Base-by-base conservation (phyloP, 805 yeast genomes). In the Kregervanrija delftensis region DNA sequence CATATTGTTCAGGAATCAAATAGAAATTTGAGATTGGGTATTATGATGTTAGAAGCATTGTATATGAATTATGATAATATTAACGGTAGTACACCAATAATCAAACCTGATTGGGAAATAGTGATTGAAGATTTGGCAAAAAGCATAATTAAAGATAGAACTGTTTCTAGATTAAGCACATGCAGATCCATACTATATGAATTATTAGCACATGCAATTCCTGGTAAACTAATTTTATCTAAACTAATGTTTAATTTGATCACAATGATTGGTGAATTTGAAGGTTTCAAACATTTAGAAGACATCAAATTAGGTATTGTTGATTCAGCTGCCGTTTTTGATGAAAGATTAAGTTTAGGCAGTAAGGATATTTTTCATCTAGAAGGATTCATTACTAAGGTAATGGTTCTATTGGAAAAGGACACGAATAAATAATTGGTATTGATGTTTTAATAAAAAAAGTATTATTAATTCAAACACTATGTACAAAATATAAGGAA, bases 321-420 rank as follows among this genome's bases (percentile, higher is more conserved):
- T 10, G 74, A 74, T 8, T 65, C 79, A 5, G 83, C 84, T 2
- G 76, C 95, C 2, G 58, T 71, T 1, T 83, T 78, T 55, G 99
- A 93, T 59, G 96, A 93, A 56, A 75, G 99, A 46, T 71, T 93
- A 48, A 78, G 89, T 46, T 66, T 85, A 47, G 99, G 98, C 2
- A 76, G 77, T 47, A 93, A 93, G 63, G 86, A 89, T 34, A 91
- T 93, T 11, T 93, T 87, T 64, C 99, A 93, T 65, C 66, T 93
- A 44, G 99, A 93, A 67, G 99, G 98, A 1, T 93, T 88, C 59
- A 76, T 86, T 14, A 96, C 97, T 1, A 83, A 77, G 59, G 78
- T 81, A 2, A 91, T 93, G 97, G 85, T 87, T 36, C 74, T 74
- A 8, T 61, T 85, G 41, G 93, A 84, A 54, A 66, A 54, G 22